Evolutionary conservation across 176 grass and related monocot genomes (phyloP), one percentile per base, ranked within the genome.

Genomic region (Aegilops umbellulata): DNA sequence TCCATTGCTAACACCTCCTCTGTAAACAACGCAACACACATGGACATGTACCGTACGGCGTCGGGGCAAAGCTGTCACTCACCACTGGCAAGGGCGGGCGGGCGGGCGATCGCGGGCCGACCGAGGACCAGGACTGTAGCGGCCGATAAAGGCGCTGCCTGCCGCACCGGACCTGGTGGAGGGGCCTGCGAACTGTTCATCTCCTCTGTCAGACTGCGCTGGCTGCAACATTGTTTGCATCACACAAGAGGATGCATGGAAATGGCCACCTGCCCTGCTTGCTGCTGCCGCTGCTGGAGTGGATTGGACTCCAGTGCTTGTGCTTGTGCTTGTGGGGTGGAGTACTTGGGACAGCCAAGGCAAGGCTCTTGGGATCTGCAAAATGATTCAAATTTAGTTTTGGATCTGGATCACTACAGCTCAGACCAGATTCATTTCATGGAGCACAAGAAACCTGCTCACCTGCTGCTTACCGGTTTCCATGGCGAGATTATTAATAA

Each of bases 371-470:
- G 90, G 86, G 86, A 88, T 91, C 90, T 91, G 90, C 90, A 84
- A 88, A 84, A 85, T 81, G 30, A 80, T 88, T 91, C 86, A 91
- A 88, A 85, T 77, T 91, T 85, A 84, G 85, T 57, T 91, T 85
- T 88, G 89, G 89, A 91, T 88, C 90, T 91, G 70, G 70, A 91
- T 85, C 90, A 70, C 77, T 78, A 80, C 74, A 87, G 89, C 82
- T 77, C 81, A 85, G 77, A 70, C 71, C 81, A 85, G 77, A 70
- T 85, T 64, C 82, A 81, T 72, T 49, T 85, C 89, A 80, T 87
- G 76, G 67, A 68, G 58, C 85, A 49, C 84, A 76, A 51, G 10
- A 80, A 49, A 46, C 80, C 75, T 47, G 26, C 7, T 34, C 67
- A 35, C 34, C 70, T 30, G 47, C 53, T 61, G 81, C 60, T 80